phyloP scores from a whole-genome alignment of 2,329 filamentous ascomycete genomes.

The Ciborinia camelliae region DNA sequence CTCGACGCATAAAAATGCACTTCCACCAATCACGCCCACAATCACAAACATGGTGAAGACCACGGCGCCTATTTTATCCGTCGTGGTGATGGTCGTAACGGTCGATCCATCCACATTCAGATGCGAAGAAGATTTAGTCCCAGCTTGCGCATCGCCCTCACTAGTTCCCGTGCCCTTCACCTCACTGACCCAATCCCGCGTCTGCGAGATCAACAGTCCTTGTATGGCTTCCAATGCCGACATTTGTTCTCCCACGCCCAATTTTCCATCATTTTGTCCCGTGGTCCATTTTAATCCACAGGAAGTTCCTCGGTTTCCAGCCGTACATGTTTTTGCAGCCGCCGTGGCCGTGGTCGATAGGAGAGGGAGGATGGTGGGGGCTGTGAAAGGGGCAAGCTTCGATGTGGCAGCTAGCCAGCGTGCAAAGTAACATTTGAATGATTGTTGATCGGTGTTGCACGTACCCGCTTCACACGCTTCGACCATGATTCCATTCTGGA shows the following conservation, averaged over 20 bases:
- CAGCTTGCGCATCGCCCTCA: constrained; percentile 37
- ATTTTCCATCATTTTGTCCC: constrained; percentile 54
- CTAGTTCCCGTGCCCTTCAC: constrained; percentile 52
- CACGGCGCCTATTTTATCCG: constrained; percentile 65
- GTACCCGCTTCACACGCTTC: constrained; percentile 60
- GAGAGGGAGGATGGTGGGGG: constrained; percentile 48
- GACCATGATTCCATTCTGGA: constrained; percentile 44
- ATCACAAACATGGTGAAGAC: constrained; percentile 57
- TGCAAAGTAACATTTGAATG: constrained; percentile 62
- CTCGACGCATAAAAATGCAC: constrained; percentile 48
- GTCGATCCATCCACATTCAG: constrained; percentile 10
- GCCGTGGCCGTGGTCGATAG: constrained; percentile 54
- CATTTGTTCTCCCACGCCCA: constrained; percentile 51
- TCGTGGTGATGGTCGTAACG: constrained; percentile 40
- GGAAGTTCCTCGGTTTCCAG: constrained; percentile 50
- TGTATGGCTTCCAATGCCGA: constrained; percentile 46
- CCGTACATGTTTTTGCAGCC: constrained; percentile 61
- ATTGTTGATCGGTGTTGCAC: constrained; percentile 57
- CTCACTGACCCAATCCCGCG: constrained; percentile 45
- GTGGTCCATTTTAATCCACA: constrained; percentile 59
- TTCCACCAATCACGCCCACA: constrained; percentile 50
- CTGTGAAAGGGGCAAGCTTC: constrained; percentile 56
- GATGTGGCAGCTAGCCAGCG: constrained; percentile 57
- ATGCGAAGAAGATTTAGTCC: constrained; percentile 18
- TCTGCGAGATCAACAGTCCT: constrained; percentile 35